Conservation (phyloP, 2,329 filamentous ascomycete species). For the Tolypocladium endophyticum region DNA sequence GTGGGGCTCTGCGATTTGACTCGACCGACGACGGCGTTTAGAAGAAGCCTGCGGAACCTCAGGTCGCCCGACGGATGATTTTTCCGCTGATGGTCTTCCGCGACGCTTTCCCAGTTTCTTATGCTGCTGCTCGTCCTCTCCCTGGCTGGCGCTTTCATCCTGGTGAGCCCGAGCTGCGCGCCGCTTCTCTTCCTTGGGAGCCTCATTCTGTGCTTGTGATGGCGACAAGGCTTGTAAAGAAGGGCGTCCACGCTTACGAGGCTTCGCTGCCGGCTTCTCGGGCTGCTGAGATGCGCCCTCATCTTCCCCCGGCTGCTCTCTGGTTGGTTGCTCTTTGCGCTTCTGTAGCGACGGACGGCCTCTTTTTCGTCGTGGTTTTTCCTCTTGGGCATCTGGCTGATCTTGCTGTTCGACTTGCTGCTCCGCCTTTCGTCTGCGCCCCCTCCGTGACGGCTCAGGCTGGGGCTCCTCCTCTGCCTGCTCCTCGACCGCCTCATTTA, state of each 20-base stretch:
- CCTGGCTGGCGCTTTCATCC: too few relatives aligned
- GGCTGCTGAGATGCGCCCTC: not conserved
- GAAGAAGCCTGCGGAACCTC: not conserved
- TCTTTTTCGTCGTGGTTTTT: conserved; percentile 4
- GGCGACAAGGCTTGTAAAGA: conserved; percentile 2
- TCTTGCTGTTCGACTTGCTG: conserved; percentile 2
- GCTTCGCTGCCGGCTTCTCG: not conserved
- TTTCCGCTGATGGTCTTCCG: not conserved
- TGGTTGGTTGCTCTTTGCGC: not conserved
- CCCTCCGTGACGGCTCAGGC: conserved; percentile 1
- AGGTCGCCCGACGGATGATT: not conserved
- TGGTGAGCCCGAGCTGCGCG: not conserved
- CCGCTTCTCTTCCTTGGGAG: not conserved
- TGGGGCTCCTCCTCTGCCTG: conserved; percentile 4
- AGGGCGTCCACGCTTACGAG: conserved; percentile 12
- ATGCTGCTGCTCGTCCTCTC: not conserved
- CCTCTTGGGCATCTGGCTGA: conserved; percentile 3
- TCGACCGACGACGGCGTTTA: not conserved
- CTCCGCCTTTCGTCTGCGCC: not conserved
- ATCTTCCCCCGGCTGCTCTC: conserved; percentile 1
- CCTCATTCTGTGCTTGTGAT: not conserved
- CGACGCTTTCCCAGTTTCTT: not conserved
- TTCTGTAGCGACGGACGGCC: conserved; percentile 10
- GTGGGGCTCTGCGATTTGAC: conserved; percentile 4
- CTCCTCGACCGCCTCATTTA: not conserved